These are phyloP conservation scores for Kockovaella imperatae DNA, from an alignment of 768 basidiomycete species.

Conservation along the genomic window DNA sequence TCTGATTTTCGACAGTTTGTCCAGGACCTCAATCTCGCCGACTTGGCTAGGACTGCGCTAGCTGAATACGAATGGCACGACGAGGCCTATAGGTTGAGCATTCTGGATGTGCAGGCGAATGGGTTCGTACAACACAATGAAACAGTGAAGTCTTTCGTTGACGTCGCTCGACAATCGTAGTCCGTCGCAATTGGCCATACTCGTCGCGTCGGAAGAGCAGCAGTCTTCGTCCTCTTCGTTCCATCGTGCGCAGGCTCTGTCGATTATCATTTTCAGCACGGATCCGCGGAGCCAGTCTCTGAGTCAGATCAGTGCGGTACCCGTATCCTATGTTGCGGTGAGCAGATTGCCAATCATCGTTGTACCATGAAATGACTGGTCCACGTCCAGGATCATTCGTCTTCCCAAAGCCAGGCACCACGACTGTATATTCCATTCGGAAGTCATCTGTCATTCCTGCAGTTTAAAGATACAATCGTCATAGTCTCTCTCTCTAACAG, in stretches of 20 bases:
- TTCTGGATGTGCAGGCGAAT: constrained; percentile 33
- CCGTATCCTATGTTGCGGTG: constrained; percentile 18
- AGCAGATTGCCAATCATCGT: constrained; percentile 1
- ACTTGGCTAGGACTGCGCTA: constrained; percentile 25
- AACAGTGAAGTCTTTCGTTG: constrained; percentile 9
- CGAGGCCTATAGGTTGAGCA: constrained; percentile 12
- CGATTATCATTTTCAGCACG: constrained; percentile 30
- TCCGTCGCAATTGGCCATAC: constrained; percentile 29
- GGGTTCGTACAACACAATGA: constrained; percentile 30
- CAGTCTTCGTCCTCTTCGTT: constrained; percentile 16
- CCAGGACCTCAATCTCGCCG: constrained; percentile 30
- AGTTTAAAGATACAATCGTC: constrained; percentile 43
- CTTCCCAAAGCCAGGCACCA: too few species aligned
- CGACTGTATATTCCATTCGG: constrained; percentile 35
- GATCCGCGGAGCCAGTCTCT: constrained; percentile 11
- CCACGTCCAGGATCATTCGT: too few species aligned
- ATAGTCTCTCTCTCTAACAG: constrained; percentile 33
- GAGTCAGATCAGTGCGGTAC: constrained; percentile 12
- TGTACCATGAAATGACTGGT: too few species aligned
- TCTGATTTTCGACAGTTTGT: too few species aligned
- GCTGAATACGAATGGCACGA: constrained; percentile 27
- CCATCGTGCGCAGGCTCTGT: constrained; percentile 21
- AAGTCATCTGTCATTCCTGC: constrained; percentile 38
- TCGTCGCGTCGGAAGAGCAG: constrained; percentile 30
- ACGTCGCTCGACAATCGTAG: constrained; percentile 4